These are phyloP conservation scores for Avena insularis DNA, from an alignment of 176 grass and related monocot genomes.

Conservation along the genomic window DNA sequence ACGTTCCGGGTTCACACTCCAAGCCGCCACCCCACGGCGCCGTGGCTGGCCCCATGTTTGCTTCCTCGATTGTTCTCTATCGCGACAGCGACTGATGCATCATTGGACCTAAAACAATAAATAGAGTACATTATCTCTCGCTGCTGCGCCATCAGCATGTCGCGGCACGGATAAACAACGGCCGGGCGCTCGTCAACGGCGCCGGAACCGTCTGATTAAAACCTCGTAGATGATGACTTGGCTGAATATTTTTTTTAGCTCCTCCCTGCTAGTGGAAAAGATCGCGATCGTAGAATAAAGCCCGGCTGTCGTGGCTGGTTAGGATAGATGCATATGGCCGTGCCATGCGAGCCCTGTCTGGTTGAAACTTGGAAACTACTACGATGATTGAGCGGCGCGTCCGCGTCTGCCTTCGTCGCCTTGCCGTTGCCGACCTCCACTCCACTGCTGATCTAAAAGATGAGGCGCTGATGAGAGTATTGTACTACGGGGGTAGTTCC, in stretches of 20 bases:
- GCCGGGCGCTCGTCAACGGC: slow-evolving; percentile 18
- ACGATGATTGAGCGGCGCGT: neutral
- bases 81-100: slow-evolving; percentile 39
- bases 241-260: neutral
- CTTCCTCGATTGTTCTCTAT: neutral
- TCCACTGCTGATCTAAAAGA: neutral
- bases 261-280: slow-evolving; percentile 14
- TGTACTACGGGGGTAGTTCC: neutral
- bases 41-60: slow-evolving; percentile 5
- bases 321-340: slow-evolving; percentile 27
- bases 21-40: neutral
- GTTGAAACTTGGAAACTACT: neutral
- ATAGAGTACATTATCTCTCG: slow-evolving; percentile 19
- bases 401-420: neutral
- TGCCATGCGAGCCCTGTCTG: slow-evolving; percentile 28
- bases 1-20: slow-evolving; percentile 38
- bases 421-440: slow-evolving; percentile 13
- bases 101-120: neutral
- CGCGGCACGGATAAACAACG: slow-evolving; percentile 17
- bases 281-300: slow-evolving; percentile 19
- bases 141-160: slow-evolving; percentile 21
- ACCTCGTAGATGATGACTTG: neutral
- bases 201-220: slow-evolving; percentile 33
- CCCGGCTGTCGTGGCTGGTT: neutral
- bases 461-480: neutral